Evolutionary conservation across 2,329 filamentous ascomycete genomes (phyloP).

Genomic region (Harringtonia lauricola): DNA sequence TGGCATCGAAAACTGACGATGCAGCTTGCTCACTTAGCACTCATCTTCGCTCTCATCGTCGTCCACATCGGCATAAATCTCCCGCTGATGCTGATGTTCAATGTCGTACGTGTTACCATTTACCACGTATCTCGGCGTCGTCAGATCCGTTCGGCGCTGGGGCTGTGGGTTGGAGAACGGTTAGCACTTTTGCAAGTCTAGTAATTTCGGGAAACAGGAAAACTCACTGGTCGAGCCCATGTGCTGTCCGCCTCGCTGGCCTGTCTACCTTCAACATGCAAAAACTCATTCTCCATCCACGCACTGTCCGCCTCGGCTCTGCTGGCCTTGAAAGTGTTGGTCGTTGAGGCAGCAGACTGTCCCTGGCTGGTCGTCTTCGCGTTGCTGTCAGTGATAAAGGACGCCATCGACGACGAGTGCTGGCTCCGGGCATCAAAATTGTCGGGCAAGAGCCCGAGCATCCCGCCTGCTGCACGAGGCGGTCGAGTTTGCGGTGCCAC

Average conservation of each 20-base stretch:
- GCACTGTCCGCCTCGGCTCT: not conserved
- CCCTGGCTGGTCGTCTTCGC: not conserved
- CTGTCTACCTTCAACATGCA: not conserved
- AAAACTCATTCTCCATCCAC: conserved; percentile 6
- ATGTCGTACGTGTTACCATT: not conserved
- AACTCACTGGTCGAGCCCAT: conserved; percentile 13
- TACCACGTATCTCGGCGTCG: conserved; percentile 6
- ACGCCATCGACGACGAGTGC: not conserved
- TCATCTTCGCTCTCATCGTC: conserved; percentile 11
- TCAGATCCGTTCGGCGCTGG: conserved; percentile 5
- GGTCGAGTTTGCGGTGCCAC: too few species aligned
- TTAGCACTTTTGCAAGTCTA: not conserved
- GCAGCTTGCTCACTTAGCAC: conserved; percentile 1
- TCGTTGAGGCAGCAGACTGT: not conserved
- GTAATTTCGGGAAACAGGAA: not conserved
- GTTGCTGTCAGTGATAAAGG: not conserved
- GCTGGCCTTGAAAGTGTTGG: not conserved
- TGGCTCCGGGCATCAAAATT: not conserved
- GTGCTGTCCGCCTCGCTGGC: not conserved
- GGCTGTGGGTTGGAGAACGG: not conserved
- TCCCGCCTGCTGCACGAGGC: not conserved
- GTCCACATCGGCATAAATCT: conserved; percentile 6
- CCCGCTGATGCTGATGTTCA: not conserved
- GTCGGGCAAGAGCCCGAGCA: not conserved
- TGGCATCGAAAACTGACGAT: too few species aligned